These are phyloP conservation scores for Suillus cothurnatus DNA, from an alignment of 768 basidiomycete genomes.

Conservation along the genomic window DNA sequence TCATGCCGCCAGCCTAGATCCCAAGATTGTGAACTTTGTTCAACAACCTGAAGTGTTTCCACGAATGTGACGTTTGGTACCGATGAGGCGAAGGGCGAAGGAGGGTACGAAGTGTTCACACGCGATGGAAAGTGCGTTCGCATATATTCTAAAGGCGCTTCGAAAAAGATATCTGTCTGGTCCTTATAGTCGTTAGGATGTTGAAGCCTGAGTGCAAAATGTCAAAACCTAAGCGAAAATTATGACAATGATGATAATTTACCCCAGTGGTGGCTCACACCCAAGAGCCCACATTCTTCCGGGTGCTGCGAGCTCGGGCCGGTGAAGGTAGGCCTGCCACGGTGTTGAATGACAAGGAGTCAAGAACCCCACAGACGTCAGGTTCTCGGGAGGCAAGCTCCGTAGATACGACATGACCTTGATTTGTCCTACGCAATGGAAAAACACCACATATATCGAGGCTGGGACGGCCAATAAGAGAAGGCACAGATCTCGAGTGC, in stretches of 20 bases:
- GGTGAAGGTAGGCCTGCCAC: constrained; percentile 86
- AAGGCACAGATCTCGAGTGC: constrained; percentile 37
- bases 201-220: constrained; percentile 37
- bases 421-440: constrained; percentile 83
- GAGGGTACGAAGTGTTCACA: constrained; percentile 67
- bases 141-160: constrained; percentile 69
- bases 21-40: constrained; percentile 21
- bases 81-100: constrained; percentile 57
- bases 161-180: constrained; percentile 83
- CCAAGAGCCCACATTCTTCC: constrained; percentile 80
- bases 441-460: constrained; percentile 67
- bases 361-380: constrained; percentile 72
- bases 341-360: constrained; percentile 99
- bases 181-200: constrained; percentile 64
- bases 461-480: constrained; percentile 60
- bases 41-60: constrained; percentile 30
- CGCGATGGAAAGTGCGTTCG: constrained; percentile 60
- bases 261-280: constrained; percentile 93
- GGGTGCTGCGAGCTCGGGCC: constrained; percentile 53
- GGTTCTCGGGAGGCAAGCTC: constrained; percentile 47
- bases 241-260: constrained; percentile 31
- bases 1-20: constrained; percentile 58
- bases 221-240: constrained; percentile 15
- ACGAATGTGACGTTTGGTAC: constrained; percentile 43
- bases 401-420: constrained; percentile 71